phyloP scores from a whole-genome alignment of 2,329 filamentous ascomycete species.

The Ceratocystiopsis brevicomis region DNA sequence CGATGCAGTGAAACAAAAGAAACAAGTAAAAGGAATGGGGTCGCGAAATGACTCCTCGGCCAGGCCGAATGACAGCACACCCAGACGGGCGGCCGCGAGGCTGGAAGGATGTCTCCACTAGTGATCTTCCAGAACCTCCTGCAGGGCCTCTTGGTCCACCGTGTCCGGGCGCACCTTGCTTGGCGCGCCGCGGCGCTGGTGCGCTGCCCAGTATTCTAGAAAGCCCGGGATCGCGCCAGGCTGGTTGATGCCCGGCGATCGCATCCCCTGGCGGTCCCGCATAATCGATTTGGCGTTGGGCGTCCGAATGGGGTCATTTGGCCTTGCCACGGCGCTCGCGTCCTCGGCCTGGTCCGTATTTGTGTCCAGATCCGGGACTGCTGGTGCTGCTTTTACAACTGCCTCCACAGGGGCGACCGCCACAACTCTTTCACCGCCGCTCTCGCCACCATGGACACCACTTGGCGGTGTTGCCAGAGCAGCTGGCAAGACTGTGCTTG shows the following conservation, averaged over 20 bases:
- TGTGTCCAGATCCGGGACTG: no score
- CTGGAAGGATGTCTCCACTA: no score
- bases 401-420: no score
- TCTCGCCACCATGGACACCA: no score
- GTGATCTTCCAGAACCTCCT: constrained; percentile 29
- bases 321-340: constrained; percentile 2
- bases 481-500: no score
- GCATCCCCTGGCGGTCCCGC: constrained; percentile 18
- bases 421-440: no score
- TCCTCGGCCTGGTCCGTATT: not conserved
- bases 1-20: not conserved
- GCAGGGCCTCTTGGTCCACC: constrained; percentile 41
- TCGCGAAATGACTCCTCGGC: not conserved
- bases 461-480: no score
- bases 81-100: constrained; percentile 4
- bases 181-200: constrained; percentile 32
- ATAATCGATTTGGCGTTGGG: constrained; percentile 4
- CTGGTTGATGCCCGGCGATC: constrained; percentile 61
- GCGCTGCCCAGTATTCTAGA: constrained; percentile 32
- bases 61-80: constrained; percentile 12
- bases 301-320: not conserved
- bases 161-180: constrained; percentile 37
- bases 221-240: constrained; percentile 57
- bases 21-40: not conserved
- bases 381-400: no score